Percentiles rank a stretch among this genome's conserved stretches.
These are phyloP conservation scores for Ambrosiella xylebori DNA, from an alignment of 2,329 filamentous ascomycete species.

Conservation along the genomic window DNA sequence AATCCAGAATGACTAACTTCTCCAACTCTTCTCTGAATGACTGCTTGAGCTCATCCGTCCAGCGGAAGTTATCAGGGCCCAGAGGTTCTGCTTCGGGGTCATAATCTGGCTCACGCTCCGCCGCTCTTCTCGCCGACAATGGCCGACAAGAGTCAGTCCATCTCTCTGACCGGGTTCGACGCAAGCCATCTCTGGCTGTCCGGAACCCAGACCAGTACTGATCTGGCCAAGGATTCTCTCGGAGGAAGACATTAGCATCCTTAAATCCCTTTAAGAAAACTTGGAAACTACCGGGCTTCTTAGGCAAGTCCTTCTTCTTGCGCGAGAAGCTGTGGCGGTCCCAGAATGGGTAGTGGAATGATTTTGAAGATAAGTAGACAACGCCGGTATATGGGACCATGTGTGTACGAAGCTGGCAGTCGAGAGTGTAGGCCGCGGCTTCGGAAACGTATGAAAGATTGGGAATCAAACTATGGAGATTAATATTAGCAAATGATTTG, in stretches of 20 bases:
- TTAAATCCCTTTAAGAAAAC: slow-evolving; percentile 95
- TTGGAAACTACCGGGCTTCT: slow-evolving; percentile 91
- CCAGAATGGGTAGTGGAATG: slow-evolving; percentile 97
- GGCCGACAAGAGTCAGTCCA: slow-evolving; percentile 79
- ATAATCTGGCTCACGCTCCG: slow-evolving; percentile 27
- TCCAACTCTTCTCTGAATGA: slow-evolving; percentile 89
- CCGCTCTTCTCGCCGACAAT: slow-evolving; percentile 23
- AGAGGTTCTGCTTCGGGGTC: slow-evolving; percentile 25
- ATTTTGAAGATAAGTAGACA: slow-evolving; percentile 84
- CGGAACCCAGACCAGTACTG: slow-evolving; percentile 59
- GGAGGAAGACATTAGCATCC: slow-evolving; percentile 86
- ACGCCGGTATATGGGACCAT: slow-evolving; percentile 95
- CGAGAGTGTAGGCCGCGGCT: slow-evolving; percentile 88
- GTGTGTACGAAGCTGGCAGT: slow-evolving; percentile 74
- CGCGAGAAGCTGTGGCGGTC: slow-evolving; percentile 75
- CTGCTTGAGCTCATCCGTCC: slow-evolving; percentile 78
- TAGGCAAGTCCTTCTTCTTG: slow-evolving; percentile 69
- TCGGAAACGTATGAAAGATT: slow-evolving; percentile 97
- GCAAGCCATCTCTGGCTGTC: slow-evolving; percentile 37
- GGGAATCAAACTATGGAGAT: slow-evolving; percentile 53
- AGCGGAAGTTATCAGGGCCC: slow-evolving; percentile 47
- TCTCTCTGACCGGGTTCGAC: slow-evolving; percentile 43
- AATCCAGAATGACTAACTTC: slow-evolving; percentile 92
- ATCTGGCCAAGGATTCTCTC: slow-evolving; percentile 94
- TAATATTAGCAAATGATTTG: background rate